Base-by-base conservation (phyloP, 2,329 filamentous ascomycete species). In the Bimuria novae-zelandiae region DNA sequence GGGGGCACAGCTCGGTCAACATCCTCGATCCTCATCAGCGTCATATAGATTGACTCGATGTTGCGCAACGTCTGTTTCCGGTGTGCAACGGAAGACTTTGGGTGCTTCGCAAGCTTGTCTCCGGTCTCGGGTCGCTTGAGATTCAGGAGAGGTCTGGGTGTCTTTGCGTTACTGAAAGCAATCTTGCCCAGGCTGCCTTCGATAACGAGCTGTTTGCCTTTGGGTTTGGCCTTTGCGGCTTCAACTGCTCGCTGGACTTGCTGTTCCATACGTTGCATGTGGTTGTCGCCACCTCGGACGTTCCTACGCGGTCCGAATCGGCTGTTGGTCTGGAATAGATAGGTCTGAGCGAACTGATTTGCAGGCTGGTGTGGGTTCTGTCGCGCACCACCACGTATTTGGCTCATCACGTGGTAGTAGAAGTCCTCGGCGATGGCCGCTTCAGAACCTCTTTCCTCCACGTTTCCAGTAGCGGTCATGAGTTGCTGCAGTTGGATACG, bases 251-350 rank as follows among this genome's bases (percentile, higher is more conserved):
- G 87, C 72, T 97, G 93, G 11, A 99, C 95, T 75, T 99, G 94
- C 75, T 99, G 94, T 75, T 99, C 93, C 94, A 99, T 99, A 50
- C 94, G 88, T 73, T 97, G 94, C 78, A 97, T 90, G 69, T 99
- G 94, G 71, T 97, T 99, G 73, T 99, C 94, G 16, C 90, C 92
- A 37, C 89, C 90, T 54, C 91, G 84, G 55, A 87, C 86, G 62
- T 94, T 86, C 59, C 92, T 85, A 57, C 92, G 78, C 85, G 84
- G 36, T 84, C 89, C 88, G 60, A 92, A 86, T 17, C 92, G 87
- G 62, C 88, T 90, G 23, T 93, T 93, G 2, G 93, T 97, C 74
- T 97, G 93, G 75, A 95, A 96, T 2, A 99, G 81, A 69, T 99
- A 99, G 0, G 94, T 99, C 75, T 99, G 94, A 0, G 94, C 94